Evolutionary conservation across 139 green algal species (phyloP).

Genomic region (Chlamydomonas sphaeroides): DNA sequence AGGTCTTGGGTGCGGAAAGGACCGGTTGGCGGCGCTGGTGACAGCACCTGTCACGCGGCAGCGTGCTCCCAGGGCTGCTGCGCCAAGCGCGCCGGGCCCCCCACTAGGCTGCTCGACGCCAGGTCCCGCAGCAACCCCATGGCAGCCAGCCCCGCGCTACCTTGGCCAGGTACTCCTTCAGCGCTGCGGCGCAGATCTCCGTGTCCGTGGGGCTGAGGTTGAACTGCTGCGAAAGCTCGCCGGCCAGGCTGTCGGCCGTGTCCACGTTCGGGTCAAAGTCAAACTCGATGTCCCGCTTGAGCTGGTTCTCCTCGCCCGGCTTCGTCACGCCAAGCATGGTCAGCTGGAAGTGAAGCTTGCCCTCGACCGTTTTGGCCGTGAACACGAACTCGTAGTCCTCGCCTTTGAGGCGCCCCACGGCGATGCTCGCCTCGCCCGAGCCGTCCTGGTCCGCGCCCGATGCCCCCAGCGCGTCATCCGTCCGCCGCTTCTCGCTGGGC

Average conservation of each 20-base stretch:
- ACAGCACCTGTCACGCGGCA: too few species aligned
- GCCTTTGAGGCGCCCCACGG: conserved; percentile 80
- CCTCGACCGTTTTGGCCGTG: conserved; percentile 74
- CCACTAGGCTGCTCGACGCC: too few species aligned
- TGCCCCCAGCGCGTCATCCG: neutral
- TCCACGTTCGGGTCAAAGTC: conserved; percentile 91
- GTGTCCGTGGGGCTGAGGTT: conserved; percentile 86
- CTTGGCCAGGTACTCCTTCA: conserved; percentile 88
- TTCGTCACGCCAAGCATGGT: conserved; percentile 88
- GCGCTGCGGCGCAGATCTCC: conserved; percentile 89
- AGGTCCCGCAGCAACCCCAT: too few species aligned
- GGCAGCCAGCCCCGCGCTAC: neutral
- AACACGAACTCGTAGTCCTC: conserved; percentile 95
- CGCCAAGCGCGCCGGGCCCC: too few species aligned
- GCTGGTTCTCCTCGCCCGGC: conserved; percentile 39
- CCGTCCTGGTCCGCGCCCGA: neutral
- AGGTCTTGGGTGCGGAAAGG: too few species aligned
- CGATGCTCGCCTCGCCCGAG: conserved; percentile 47
- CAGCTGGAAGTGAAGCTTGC: conserved; percentile 89
- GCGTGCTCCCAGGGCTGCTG: too few species aligned
- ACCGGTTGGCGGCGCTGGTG: too few species aligned
- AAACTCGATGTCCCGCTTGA: conserved; percentile 94
- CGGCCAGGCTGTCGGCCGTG: conserved; percentile 90
- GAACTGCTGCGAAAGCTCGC: conserved; percentile 94
- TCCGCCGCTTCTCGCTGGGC: conserved; percentile 24